These are phyloP conservation scores for Candida qinlingensis DNA, from an alignment of 805 yeast species.

Conservation along the genomic window DNA sequence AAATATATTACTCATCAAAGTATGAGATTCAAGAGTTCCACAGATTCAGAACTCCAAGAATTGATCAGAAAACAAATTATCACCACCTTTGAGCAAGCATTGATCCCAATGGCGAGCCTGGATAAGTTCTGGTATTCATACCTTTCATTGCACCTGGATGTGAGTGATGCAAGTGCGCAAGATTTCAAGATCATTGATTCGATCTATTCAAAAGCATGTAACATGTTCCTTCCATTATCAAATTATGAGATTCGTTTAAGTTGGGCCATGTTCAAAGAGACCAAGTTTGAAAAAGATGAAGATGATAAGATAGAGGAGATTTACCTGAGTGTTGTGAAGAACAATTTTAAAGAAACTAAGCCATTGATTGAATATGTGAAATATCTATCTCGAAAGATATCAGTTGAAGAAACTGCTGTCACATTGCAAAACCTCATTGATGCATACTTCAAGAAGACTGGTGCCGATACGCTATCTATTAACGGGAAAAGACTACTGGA, in stretches of 20 bases:
- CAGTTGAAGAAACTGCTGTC: not conserved
- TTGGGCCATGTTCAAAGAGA: constrained; percentile 20
- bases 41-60: not conserved
- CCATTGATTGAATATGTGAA: constrained; percentile 20
- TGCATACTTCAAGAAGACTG: constrained; percentile 12
- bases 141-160: constrained; percentile 16
- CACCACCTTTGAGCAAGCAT: constrained; percentile 63
- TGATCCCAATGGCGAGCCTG: constrained; percentile 59
- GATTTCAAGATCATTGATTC: constrained; percentile 31
- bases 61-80: constrained; percentile 26
- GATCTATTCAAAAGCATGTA: constrained; percentile 48
- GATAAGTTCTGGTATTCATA: constrained; percentile 69
- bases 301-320: constrained; percentile 15
- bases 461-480: not conserved
- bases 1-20: constrained; percentile 56
- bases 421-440: constrained; percentile 17
- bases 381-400: constrained; percentile 17
- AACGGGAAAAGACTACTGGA: constrained; percentile 1
- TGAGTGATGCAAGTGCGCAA: not conserved
- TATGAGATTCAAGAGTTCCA: constrained; percentile 17
- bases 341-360: constrained; percentile 11
- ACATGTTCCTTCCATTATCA: constrained; percentile 30
- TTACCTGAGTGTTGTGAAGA: constrained; percentile 13
- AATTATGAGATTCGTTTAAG: constrained; percentile 14
- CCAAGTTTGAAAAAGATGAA: constrained; percentile 8